Evolutionary conservation across 1,284 basidiomycete genomes (phyloP), one percentile per base, ranked within the genome.

Genomic region (Ganoderma lucidum): DNA sequence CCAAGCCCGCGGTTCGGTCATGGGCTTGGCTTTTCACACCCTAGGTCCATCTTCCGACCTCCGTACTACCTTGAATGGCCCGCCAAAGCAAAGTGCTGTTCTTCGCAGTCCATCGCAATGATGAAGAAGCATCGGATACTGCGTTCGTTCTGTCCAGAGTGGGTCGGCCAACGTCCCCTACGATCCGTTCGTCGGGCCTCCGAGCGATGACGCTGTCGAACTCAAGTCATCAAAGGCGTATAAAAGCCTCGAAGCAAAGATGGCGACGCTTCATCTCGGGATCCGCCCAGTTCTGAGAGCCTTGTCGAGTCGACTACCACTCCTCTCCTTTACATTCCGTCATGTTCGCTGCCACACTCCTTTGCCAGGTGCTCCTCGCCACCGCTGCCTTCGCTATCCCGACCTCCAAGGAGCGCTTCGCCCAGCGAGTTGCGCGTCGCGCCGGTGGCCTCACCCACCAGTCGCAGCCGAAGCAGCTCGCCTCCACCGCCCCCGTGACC

Each of bases 281-380:
- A 39, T 51, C 48, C 62, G 44, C 17, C 67, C 70, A 65, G 70
- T 71, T 69, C 65, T 59, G 67, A 69, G 62, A 71, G 67, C 63
- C 32, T 14, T 56, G 15, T 48, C 63, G 62, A 73, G 67, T 69
- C 71, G 66, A 19, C 66, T 45, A 56, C 23, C 48, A 59, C 65
- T 51, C 67, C 61, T 56, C 70, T 70, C 69, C 58, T 70, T 61
- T 60, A 51, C 42, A 51, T 56, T 15, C 30, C 4, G 30, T 9
- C 30, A 73, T 75, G 75, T 66, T 73, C 70, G 66, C 68, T 62
- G 35, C 67, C 64, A 61, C 71, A 12, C 68, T 75, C 64, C 51
- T 74, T 71, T 53, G 59, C 63, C 71, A 73, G 69, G 69, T 72
- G 30, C 73, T 74, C 68, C 66, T 73, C 70, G 74, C 71, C 62